phyloP scores from a whole-genome alignment of 2,329 filamentous ascomycete genomes.

The Colletotrichum navitas region DNA sequence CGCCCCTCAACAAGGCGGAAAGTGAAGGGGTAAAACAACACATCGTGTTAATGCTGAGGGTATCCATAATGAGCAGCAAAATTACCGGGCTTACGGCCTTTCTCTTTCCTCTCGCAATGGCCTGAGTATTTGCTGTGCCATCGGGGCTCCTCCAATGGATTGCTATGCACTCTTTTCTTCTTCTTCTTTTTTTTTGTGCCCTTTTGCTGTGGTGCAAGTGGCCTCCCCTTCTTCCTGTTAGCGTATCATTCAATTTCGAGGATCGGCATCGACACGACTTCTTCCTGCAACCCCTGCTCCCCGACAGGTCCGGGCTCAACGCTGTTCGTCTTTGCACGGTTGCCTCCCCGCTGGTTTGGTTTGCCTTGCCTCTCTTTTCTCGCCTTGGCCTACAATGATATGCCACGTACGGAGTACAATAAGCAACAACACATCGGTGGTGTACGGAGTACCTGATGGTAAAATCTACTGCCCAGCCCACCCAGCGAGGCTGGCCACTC shows the following conservation, averaged over 20 bases:
- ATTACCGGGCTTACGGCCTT: slow-evolving; percentile 29
- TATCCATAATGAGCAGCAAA: slow-evolving; percentile 37
- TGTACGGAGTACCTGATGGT: neutral
- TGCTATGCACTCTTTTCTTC: neutral
- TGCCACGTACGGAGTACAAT: neutral
- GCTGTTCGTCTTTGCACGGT: slow-evolving; percentile 28
- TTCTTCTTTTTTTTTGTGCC: neutral
- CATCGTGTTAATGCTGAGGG: slow-evolving; percentile 19
- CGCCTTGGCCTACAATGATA: neutral
- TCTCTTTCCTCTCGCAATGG: neutral
- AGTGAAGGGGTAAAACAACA: slow-evolving; percentile 24
- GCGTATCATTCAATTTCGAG: slow-evolving; percentile 24
- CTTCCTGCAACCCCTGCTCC: slow-evolving; percentile 30
- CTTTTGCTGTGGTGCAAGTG: neutral
- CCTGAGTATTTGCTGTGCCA: neutral
- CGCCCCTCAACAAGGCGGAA: slow-evolving; percentile 13
- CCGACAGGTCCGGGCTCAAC: slow-evolving; percentile 36
- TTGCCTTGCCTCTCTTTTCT: neutral
- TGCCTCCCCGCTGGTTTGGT: neutral
- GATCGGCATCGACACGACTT: slow-evolving; percentile 25
- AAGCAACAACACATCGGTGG: slow-evolving; percentile 1
- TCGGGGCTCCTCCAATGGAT: no score
- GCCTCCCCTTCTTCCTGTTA: neutral
- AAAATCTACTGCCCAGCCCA: neutral
- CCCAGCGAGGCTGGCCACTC: slow-evolving; percentile 15